These are phyloP conservation scores for Tolypocladium inflatum DNA, from an alignment of 2,329 filamentous ascomycete species.

Conservation along the genomic window DNA sequence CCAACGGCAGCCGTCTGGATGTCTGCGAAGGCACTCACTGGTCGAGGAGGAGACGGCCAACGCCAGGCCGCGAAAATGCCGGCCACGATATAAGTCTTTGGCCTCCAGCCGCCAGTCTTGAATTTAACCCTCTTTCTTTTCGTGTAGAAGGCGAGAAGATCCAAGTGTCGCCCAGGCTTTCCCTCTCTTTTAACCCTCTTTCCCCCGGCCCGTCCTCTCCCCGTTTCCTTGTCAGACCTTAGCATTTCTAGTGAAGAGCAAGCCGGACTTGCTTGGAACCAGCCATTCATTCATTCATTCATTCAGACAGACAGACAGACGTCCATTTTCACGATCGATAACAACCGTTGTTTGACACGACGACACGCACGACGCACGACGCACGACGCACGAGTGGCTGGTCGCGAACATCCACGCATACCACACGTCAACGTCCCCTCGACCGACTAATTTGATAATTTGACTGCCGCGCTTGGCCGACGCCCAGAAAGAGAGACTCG, in stretches of 20 bases:
- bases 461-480: neutral
- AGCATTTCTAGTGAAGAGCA: constrained; percentile 36
- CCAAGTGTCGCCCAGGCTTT: constrained; percentile 40
- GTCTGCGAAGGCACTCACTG: constrained; percentile 3
- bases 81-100: constrained; percentile 51
- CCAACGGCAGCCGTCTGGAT: neutral
- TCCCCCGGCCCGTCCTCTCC: constrained; percentile 20
- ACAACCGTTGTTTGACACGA: neutral
- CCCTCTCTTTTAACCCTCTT: constrained; percentile 29
- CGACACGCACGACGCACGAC: neutral
- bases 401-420: constrained; percentile 3
- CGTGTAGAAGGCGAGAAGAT: constrained; percentile 33
- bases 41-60: constrained; percentile 12
- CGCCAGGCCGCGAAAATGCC: constrained; percentile 27
- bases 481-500: neutral
- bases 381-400: neutral
- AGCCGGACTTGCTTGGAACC: constrained; percentile 51
- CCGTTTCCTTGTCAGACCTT: constrained; percentile 14
- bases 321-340: neutral
- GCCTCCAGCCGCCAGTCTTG: constrained; percentile 30
- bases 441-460: constrained; percentile 8
- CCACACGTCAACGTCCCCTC: neutral
- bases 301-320: neutral
- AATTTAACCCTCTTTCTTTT: constrained; percentile 32
- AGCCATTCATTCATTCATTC: constrained; percentile 33